phyloP scores from a whole-genome alignment of 345 rosid species.

The Psidium guajava region DNA sequence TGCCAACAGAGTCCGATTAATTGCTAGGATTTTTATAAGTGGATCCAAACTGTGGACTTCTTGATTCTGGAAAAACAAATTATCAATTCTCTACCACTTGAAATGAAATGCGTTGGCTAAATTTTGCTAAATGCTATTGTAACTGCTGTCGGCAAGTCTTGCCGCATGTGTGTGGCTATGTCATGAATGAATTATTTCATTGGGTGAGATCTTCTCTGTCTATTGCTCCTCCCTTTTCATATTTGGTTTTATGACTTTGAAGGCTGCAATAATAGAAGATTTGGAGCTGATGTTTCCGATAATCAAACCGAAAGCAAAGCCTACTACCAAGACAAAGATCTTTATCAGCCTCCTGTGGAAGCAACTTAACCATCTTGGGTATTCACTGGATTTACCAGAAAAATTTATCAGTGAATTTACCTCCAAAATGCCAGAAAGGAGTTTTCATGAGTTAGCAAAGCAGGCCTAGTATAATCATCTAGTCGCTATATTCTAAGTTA shows the following conservation, averaged over 20 bases:
- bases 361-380: conserved; percentile 91
- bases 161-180: neutral
- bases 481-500: neutral
- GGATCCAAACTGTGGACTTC: neutral
- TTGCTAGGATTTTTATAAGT: neutral
- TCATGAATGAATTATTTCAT: neutral
- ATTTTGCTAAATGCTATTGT: neutral
- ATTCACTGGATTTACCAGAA: neutral
- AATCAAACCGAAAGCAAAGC: conserved; percentile 57
- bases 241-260: conserved; percentile 1
- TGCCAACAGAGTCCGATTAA: neutral
- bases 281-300: conserved; percentile 55
- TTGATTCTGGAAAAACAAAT: neutral
- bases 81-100: neutral
- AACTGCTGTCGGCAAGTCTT: neutral
- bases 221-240: neutral
- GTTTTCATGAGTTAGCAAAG: neutral
- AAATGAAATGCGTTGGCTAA: neutral
- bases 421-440: neutral
- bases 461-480: neutral
- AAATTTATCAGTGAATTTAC: neutral
- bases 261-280: conserved; percentile 41
- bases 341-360: conserved; percentile 77
- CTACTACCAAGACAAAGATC: conserved; percentile 56
- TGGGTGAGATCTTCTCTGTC: neutral